Percentiles rank a stretch among this genome's conserved stretches.
phyloP scores from a whole-genome alignment of 192 early-diverging fungal species.

The Linnemannia exigua region DNA sequence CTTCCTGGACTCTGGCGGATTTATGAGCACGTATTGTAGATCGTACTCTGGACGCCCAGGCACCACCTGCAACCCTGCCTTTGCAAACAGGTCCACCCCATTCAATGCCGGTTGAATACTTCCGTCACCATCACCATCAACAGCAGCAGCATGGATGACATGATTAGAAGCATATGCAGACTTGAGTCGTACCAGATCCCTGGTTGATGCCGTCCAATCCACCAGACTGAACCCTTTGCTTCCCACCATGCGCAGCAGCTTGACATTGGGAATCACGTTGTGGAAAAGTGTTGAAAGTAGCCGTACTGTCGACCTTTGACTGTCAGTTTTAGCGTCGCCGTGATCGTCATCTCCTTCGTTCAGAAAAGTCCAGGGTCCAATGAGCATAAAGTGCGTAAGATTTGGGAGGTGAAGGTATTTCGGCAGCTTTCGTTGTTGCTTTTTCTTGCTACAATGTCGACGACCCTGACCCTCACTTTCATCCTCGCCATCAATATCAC shows the following conservation, averaged over 20 bases:
- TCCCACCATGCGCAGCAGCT: not conserved
- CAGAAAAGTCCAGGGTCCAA: conserved; percentile 48
- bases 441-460: no score
- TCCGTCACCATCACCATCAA: not conserved
- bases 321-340: not conserved
- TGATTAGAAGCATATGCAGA: not conserved
- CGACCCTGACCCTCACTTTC: no score
- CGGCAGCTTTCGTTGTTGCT: no score
- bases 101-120: not conserved
- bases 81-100: not conserved
- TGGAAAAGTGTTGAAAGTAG: not conserved
- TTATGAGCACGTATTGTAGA: not conserved
- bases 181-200: not conserved
- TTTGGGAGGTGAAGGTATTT: no score
- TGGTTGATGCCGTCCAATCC: not conserved
- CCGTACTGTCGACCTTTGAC: not conserved
- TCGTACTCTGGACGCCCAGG: not conserved
- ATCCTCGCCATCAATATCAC: no score
- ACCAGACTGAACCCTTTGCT: not conserved
- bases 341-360: not conserved
- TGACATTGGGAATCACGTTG: not conserved
- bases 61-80: not conserved
- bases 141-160: not conserved
- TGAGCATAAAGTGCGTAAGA: no score
- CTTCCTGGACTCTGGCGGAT: not conserved